Evolutionary conservation across 2,329 filamentous ascomycete genomes (phyloP), one percentile per base, ranked within the genome.

Genomic region (Aotearoamyces nothofagi): DNA sequence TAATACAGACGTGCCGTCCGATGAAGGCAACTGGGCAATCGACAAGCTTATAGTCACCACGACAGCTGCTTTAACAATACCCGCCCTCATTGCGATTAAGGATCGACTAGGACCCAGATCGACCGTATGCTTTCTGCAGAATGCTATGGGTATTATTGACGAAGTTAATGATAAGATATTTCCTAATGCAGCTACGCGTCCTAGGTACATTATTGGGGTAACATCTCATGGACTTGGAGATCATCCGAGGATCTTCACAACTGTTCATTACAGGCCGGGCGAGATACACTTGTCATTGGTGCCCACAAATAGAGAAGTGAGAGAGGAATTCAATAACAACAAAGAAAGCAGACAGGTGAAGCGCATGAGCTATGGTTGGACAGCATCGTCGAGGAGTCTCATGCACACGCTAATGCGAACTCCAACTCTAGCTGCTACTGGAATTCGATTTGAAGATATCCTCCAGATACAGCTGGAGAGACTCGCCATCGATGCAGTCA

Each of bases 101-200:
- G 64, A 81, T 42, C 68, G 81, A 7, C 55, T 92, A n/a, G 62
- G 67, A 24, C 57, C 65, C 3, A 57, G 70, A 15, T 82, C 78
- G 1, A 79, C 81, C 0, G 65, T 93, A 5, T 71, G 79, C 34
- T 66, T 92, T 31, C 51, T 92, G 32, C 78, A 83, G 32, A 80
- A 87, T 37, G 83, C 84, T 1, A 69, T 96, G 52, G 87, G 90
- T 1, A 58, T 83, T 2, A 61, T 83, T 11, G 84, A 96, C 27
- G 66, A 74, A 26, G 63, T 94, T 22, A 83, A 83, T 42, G 53
- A 63, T 17, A 52, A 64, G 8, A 51, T 92, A 15, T 94, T 93
- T 41, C 63, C 69, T 0, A 66, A 86, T 35, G 60, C 67, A 1
- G 49, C 55, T 1, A 59, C 56, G 1, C 66, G 79, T 14, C 90